Conservation (phyloP, 164 flowering plant genomes). For the Saururus chinensis region DNA sequence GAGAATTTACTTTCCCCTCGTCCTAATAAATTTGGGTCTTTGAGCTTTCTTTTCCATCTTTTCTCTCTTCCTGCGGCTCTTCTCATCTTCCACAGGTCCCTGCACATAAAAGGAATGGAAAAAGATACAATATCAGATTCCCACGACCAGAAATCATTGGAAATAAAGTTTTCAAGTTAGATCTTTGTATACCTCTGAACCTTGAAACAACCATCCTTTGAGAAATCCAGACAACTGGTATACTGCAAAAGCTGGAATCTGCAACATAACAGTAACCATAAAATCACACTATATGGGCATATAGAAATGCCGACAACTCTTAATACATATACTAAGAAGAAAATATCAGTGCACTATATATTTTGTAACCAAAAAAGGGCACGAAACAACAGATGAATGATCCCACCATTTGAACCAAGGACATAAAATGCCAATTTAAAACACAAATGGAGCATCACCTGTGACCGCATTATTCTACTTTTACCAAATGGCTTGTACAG, state of each 20-base stretch:
- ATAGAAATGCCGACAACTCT: no score
- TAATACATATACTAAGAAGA: no score
- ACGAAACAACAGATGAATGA: no score
- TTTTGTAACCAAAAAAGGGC: no score
- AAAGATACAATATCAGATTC: no score
- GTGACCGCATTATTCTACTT: no score
- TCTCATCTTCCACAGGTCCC: constrained; percentile 77
- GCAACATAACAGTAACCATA: constrained; percentile 3
- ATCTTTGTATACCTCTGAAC: constrained; percentile 55
- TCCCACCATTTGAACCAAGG: not conserved
- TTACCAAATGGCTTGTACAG: no score
- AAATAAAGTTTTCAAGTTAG: not conserved
- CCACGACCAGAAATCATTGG: not conserved
- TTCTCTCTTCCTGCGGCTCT: constrained; percentile 83
- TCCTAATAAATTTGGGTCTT: constrained; percentile 49
- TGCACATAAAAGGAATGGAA: constrained; percentile 8
- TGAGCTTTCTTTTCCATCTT: constrained; percentile 93
- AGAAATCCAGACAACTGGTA: constrained; percentile 51
- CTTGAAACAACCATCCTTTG: constrained; percentile 49
- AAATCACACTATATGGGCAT: no score
- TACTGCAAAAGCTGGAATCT: constrained; percentile 79
- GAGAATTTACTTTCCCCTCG: constrained; percentile 31
- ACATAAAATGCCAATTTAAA: not conserved
- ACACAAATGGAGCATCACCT: no score
- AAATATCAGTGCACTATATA: no score